Evolutionary conservation across 2,329 filamentous ascomycete genomes (phyloP).

Genomic region (Ascochyta koolunga): DNA sequence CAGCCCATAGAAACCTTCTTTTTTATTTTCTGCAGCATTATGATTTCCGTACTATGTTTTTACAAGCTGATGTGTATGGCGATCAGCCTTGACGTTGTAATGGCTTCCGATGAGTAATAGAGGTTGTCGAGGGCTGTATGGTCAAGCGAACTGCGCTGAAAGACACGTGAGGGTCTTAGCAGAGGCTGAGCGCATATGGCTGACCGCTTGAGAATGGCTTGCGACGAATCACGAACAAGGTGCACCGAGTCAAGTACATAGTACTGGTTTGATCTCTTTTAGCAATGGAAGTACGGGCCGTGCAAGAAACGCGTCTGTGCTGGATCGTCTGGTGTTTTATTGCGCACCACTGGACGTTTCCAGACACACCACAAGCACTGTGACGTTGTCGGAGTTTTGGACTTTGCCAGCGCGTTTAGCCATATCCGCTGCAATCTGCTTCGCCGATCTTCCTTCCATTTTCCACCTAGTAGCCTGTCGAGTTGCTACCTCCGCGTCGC

Average conservation of each 20-base stretch:
- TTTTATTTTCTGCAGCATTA: neutral
- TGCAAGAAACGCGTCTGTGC: neutral
- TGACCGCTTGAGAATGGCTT: neutral
- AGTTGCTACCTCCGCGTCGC: conserved; percentile 26
- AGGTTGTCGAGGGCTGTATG: neutral
- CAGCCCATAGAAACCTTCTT: neutral
- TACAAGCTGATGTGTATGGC: neutral
- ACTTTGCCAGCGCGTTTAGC: conserved; percentile 21
- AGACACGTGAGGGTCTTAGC: neutral
- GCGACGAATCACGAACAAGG: neutral
- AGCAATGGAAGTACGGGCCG: neutral
- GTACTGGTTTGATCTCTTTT: neutral
- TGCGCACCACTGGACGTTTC: conserved; percentile 3
- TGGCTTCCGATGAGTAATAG: neutral
- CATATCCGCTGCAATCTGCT: conserved; percentile 26
- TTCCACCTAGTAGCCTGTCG: conserved; percentile 22
- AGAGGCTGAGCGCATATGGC: conserved; percentile 9
- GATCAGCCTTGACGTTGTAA: neutral
- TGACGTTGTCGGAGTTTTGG: conserved; percentile 31
- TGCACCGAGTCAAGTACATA: neutral
- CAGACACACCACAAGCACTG: conserved; percentile 23
- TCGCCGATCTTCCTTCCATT: conserved; percentile 19
- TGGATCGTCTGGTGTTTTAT: neutral
- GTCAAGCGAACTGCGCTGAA: neutral
- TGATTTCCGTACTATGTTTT: neutral